These are phyloP conservation scores for Cytospora piceae DNA, from an alignment of 2,329 filamentous ascomycete species.

Conservation along the genomic window DNA sequence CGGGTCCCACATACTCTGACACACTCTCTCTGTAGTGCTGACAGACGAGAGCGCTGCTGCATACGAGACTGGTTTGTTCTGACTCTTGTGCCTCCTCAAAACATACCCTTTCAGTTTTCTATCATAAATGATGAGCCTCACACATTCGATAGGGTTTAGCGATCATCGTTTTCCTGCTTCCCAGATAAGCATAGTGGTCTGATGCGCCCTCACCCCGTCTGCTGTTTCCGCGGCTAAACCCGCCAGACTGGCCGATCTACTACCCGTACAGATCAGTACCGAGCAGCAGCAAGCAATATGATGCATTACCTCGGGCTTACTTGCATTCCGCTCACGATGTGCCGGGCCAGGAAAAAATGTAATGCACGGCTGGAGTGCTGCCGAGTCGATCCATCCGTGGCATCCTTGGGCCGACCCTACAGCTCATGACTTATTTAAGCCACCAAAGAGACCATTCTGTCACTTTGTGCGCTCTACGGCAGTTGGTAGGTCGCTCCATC, in stretches of 20 bases:
- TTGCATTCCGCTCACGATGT: background rate
- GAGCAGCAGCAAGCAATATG: background rate
- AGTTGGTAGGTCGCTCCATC: too few species aligned
- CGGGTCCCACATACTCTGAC: background rate
- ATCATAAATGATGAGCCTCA: constrained; percentile 9
- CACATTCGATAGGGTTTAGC: constrained; percentile 11
- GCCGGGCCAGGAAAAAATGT: background rate
- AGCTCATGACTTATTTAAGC: background rate
- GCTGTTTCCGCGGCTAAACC: constrained; percentile 23
- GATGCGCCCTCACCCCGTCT: constrained; percentile 23
- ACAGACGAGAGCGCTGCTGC: background rate
- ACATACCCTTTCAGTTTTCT: background rate
- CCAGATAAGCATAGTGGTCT: constrained; percentile 23
- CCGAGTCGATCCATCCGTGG: background rate
- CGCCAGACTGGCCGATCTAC: constrained; percentile 10
- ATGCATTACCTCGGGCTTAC: background rate
- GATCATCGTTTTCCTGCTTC: constrained; percentile 13
- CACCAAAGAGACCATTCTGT: background rate
- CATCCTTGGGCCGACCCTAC: background rate
- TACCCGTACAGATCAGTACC: too few species aligned
- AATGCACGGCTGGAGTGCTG: background rate
- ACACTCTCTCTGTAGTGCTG: background rate
- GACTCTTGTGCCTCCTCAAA: constrained; percentile 1
- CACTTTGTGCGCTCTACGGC: too few species aligned
- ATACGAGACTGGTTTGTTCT: background rate